Conservation (phyloP, 2,329 filamentous ascomycete genomes). For the Paraphaeosphaeria minitans region DNA sequence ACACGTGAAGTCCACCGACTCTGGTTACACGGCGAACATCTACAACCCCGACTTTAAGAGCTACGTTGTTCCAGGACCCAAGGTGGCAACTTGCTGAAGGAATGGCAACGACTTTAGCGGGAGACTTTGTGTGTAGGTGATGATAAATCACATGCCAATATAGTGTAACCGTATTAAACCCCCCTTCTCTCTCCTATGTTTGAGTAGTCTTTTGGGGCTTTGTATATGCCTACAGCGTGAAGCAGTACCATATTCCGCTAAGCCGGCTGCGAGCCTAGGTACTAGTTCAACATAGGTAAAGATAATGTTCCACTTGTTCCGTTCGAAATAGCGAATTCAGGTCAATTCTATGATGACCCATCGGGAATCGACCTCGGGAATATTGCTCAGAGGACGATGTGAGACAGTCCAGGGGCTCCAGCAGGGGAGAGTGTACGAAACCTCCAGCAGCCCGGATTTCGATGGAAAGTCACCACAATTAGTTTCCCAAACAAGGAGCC, state of each 20-base stretch:
- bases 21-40: constrained; percentile 47
- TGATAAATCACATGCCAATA: background rate
- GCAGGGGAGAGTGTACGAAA: background rate
- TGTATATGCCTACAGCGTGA: background rate
- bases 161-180: background rate
- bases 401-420: too few species aligned
- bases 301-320: too few species aligned
- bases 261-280: too few species aligned
- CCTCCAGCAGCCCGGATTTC: too few species aligned
- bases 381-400: background rate
- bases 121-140: background rate
- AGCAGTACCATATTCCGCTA: too few species aligned
- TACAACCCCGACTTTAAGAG: constrained; percentile 44
- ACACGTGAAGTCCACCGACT: constrained; percentile 40
- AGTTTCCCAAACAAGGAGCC: too few species aligned
- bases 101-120: background rate
- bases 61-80: constrained; percentile 44
- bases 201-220: background rate
- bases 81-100: constrained; percentile 43
- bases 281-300: too few species aligned
- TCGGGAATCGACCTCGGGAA: too few species aligned
- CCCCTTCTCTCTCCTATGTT: background rate
- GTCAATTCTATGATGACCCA: too few species aligned
- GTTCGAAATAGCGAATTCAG: too few species aligned
- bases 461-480: too few species aligned